Evolutionary conservation across 2,329 filamentous ascomycete species (phyloP).

Genomic region (Dendrostoma leiphaemia): DNA sequence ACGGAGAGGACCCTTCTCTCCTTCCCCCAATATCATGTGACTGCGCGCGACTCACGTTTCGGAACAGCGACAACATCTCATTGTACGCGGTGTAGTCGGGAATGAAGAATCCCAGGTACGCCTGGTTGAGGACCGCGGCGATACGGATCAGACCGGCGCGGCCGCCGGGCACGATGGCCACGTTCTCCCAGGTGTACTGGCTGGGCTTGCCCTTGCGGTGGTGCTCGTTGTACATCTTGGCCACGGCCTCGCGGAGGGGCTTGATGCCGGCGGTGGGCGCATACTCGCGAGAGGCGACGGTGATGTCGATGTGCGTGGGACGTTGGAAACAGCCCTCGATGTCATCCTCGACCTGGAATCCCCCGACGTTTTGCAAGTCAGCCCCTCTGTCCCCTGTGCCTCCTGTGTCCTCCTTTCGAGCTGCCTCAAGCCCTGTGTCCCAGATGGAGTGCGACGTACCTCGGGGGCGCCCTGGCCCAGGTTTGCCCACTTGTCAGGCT

Average conservation of each 20-base stretch:
- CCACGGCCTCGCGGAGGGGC: conserved; percentile 83
- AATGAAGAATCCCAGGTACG: conserved; percentile 91
- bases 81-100: conserved; percentile 96
- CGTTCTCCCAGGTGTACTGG: conserved; percentile 96
- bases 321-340: conserved; percentile 87
- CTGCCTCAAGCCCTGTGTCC: too few relatives aligned
- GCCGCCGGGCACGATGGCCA: conserved; percentile 91
- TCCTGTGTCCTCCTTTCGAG: neutral
- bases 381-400: neutral
- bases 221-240: conserved; percentile 88
- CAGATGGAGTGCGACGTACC: conserved; percentile 8
- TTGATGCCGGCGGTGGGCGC: conserved; percentile 93
- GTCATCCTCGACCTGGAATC: conserved; percentile 71
- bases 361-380: neutral
- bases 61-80: conserved; percentile 94
- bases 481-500: conserved; percentile 85
- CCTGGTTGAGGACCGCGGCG: conserved; percentile 88
- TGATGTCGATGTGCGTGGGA: conserved; percentile 75
- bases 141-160: conserved; percentile 92
- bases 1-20: too few relatives aligned
- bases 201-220: conserved; percentile 84
- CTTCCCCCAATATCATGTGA: too few relatives aligned
- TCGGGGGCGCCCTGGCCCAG: conserved; percentile 56
- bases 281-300: conserved; percentile 80
- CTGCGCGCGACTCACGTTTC: conserved; percentile 58